phyloP scores from a whole-genome alignment of 2,329 filamentous ascomycete genomes.

The Decorospora gaudefroyi region DNA sequence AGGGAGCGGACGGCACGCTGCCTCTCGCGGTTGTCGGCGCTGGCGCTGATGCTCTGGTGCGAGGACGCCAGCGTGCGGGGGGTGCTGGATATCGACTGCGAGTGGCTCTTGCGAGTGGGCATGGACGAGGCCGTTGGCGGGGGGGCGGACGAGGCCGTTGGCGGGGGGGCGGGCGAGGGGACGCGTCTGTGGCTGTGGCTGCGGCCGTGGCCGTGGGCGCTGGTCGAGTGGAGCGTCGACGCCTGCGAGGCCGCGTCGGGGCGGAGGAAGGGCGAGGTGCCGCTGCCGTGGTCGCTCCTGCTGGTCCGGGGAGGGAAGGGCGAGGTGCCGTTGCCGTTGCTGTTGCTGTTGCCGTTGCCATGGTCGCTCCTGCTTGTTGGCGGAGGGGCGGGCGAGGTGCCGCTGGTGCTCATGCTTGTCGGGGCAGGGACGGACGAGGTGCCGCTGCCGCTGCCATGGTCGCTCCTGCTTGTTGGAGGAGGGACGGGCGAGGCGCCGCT shows the following conservation, averaged over 20 bases:
- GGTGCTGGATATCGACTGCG: conserved; percentile 44
- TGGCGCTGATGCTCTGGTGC: conserved; percentile 33
- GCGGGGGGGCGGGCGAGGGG: conserved; percentile 17
- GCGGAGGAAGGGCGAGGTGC: conserved; percentile 21
- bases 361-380: conserved; percentile 37
- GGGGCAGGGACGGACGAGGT: no score
- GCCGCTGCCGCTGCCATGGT: conserved; percentile 20
- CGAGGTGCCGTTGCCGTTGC: conserved; percentile 1
- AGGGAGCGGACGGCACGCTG: conserved; percentile 45
- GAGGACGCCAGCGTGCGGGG: conserved; percentile 46
- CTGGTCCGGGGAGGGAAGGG: no score
- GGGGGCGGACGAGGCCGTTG: conserved; percentile 37
- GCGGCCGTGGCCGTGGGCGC: neutral
- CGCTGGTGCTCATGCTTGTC: conserved; percentile 37
- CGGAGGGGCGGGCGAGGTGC: no score
- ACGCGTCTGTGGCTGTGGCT: neutral
- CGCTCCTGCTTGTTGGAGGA: conserved; percentile 36
- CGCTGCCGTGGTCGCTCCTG: conserved; percentile 29
- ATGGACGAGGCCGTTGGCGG: conserved; percentile 40
- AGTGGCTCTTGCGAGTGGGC: conserved; percentile 38
- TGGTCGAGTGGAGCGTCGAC: neutral
- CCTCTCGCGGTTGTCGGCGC: conserved; percentile 38
- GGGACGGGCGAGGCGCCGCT: no score
- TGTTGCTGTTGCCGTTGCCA: conserved; percentile 5
- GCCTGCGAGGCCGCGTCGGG: conserved; percentile 21